These are phyloP conservation scores for Avena atlantica DNA, from an alignment of 176 grass and related monocot species.

Conservation along the genomic window DNA sequence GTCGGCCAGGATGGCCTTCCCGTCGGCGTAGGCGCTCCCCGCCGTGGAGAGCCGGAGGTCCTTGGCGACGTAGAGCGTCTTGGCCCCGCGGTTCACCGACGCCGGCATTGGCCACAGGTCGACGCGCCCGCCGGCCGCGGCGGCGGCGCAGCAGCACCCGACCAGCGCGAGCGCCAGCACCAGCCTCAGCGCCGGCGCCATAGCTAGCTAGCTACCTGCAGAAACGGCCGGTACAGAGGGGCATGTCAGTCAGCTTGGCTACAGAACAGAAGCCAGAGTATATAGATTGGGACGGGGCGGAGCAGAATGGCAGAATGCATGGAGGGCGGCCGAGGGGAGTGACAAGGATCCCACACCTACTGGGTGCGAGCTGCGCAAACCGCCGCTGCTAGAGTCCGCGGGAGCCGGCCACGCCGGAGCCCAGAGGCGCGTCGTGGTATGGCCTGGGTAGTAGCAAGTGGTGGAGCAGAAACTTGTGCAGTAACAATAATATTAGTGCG, in stretches of 20 bases:
- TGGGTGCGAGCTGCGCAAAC: constrained; percentile 8
- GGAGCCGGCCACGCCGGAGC: constrained; percentile 38
- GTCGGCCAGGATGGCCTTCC: constrained; percentile 61
- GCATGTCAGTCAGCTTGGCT: background rate
- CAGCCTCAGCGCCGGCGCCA: constrained; percentile 41
- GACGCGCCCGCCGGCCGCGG: constrained; percentile 28
- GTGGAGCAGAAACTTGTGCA: background rate
- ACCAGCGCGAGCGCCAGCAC: background rate
- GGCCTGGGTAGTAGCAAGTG: background rate
- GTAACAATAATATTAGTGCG: background rate
- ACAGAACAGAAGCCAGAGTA: background rate
- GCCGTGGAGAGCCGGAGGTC: constrained; percentile 58
- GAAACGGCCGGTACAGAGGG: background rate
- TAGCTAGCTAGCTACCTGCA: background rate
- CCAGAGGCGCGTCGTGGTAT: background rate
- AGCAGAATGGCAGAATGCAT: background rate
- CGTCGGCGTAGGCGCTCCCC: constrained; percentile 74
- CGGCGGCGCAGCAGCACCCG: constrained; percentile 26
- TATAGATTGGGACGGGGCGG: background rate
- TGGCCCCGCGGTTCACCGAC: constrained; percentile 52
- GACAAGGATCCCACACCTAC: constrained; percentile 31
- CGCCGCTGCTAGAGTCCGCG: background rate
- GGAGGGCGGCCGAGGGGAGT: background rate
- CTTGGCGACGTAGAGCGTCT: constrained; percentile 66
- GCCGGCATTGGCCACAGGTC: constrained; percentile 93